Percentiles rank a stretch among this genome's conserved stretches.
These are phyloP conservation scores for Dothidotthia symphoricarpi DNA, from an alignment of 2,329 filamentous ascomycete genomes.

Conservation along the genomic window DNA sequence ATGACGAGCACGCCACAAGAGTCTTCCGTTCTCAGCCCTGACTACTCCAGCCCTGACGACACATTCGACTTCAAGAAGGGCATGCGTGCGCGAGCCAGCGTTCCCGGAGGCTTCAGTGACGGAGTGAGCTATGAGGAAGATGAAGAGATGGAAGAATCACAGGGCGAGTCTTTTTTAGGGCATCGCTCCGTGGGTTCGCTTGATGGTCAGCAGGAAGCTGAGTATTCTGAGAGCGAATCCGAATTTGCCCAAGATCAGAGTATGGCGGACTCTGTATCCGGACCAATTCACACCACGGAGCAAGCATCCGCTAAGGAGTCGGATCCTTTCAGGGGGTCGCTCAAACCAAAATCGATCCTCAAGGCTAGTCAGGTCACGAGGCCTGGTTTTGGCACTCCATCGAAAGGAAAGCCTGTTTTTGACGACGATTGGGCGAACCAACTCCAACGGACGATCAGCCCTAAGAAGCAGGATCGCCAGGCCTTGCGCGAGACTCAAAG, in stretches of 20 bases:
- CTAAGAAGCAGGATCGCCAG: constrained; percentile 83
- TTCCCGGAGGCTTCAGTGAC: constrained; percentile 81
- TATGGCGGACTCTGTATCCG: constrained; percentile 75
- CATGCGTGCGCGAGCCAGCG: constrained; percentile 48
- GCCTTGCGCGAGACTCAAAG: constrained; percentile 66
- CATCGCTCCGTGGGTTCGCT: constrained; percentile 81
- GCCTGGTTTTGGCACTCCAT: constrained; percentile 50
- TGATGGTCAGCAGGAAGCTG: constrained; percentile 60
- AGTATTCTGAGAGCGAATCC: constrained; percentile 64
- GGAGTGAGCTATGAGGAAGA: constrained; percentile 55
- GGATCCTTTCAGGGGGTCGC: constrained; percentile 31
- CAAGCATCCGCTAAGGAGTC: constrained; percentile 49
- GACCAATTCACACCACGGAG: constrained; percentile 75
- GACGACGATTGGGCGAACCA: constrained; percentile 93
- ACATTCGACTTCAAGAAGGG: constrained; percentile 58
- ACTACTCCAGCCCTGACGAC: constrained; percentile 50
- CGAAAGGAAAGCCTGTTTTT: constrained; percentile 54
- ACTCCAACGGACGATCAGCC: constrained; percentile 89
- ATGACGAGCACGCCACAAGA: constrained; percentile 38
- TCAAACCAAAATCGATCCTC: constrained; percentile 51
- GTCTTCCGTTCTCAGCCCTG: constrained; percentile 41
- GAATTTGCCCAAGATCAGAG: constrained; percentile 68
- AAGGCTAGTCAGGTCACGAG: constrained; percentile 42
- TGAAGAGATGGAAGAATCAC: constrained; percentile 53
- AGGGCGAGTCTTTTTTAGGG: constrained; percentile 81